These are phyloP conservation scores for Phaseolus lunatus DNA, from an alignment of 306 rosid species.

Conservation along the genomic window DNA sequence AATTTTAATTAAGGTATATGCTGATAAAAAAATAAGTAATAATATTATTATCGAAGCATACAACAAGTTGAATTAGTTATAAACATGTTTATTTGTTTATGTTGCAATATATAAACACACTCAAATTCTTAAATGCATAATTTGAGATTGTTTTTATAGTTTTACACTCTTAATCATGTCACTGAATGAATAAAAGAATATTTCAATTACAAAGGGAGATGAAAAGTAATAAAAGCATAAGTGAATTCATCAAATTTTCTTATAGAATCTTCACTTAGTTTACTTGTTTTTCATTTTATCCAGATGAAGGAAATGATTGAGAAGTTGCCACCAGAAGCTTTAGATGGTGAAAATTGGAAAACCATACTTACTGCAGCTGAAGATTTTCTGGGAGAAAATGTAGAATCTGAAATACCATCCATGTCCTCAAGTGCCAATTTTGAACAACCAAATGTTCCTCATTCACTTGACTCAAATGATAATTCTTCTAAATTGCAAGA, in stretches of 20 bases:
- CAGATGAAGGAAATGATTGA: slow-evolving; percentile 69
- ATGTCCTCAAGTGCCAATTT: slow-evolving; percentile 37
- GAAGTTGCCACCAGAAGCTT: slow-evolving; percentile 67
- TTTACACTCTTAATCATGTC: not conserved
- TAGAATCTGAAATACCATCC: slow-evolving; percentile 42
- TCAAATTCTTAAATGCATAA: not conserved
- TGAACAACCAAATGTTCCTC: slow-evolving; percentile 47
- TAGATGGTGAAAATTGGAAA: slow-evolving; percentile 52
- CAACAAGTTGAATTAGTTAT: no score
- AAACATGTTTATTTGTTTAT: no score
- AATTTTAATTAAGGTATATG: no score
- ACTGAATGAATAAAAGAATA: not conserved
- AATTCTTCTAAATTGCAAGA: slow-evolving; percentile 41
- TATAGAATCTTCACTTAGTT: slow-evolving; percentile 37
- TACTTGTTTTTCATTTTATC: slow-evolving; percentile 42
- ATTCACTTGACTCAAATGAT: slow-evolving; percentile 37
- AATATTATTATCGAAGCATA: no score
- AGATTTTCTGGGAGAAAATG: slow-evolving; percentile 53
- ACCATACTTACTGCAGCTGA: slow-evolving; percentile 59
- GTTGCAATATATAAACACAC: no score
- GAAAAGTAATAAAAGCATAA: not conserved
- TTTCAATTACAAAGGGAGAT: not conserved
- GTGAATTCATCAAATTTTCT: not conserved
- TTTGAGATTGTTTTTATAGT: not conserved
- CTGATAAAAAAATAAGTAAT: no score